Conservation (phyloP, 2,329 filamentous ascomycete species). For the Claviceps quebecensis region DNA sequence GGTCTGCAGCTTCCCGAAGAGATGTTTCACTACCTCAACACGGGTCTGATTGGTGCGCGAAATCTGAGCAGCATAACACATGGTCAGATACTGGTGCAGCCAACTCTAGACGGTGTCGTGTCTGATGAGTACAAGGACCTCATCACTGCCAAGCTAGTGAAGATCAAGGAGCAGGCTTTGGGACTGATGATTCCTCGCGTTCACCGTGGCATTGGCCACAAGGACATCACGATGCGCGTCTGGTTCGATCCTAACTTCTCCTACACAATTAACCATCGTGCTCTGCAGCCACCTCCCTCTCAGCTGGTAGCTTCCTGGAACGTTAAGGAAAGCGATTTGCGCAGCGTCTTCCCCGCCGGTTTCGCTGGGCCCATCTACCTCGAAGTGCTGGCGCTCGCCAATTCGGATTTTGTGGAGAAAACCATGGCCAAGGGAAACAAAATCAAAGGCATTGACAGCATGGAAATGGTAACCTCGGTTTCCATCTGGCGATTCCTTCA, state of each 20-base stretch:
- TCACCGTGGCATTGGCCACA: constrained; percentile 71
- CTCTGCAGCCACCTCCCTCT: constrained; percentile 32
- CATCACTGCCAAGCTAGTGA: constrained; percentile 58
- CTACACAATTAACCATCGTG: constrained; percentile 51
- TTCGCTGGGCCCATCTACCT: constrained; percentile 30
- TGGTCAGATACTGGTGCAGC: constrained; percentile 60
- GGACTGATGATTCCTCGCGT: constrained; percentile 66
- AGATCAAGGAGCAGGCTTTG: constrained; percentile 62
- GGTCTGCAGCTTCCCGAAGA: constrained; percentile 84
- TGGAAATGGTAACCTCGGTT: constrained; percentile 56
- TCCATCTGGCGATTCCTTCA: constrained; percentile 82
- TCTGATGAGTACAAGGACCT: constrained; percentile 71
- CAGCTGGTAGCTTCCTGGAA: constrained; percentile 50
- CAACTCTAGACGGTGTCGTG: constrained; percentile 74
- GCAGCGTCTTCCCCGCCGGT: constrained; percentile 30
- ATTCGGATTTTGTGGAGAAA: constrained; percentile 53
- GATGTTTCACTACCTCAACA: constrained; percentile 78
- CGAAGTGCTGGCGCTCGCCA: constrained; percentile 55
- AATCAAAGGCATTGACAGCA: constrained; percentile 47
- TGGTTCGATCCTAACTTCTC: constrained; percentile 70
- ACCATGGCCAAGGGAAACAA: constrained; percentile 47
- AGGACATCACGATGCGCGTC: constrained; percentile 59
- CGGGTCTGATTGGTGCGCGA: constrained; percentile 64
- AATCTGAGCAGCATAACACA: constrained; percentile 73
- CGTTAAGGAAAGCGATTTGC: constrained; percentile 46